phyloP scores from a whole-genome alignment of 495 filamentous ascomycete species.

The Amniculicola lignicola region DNA sequence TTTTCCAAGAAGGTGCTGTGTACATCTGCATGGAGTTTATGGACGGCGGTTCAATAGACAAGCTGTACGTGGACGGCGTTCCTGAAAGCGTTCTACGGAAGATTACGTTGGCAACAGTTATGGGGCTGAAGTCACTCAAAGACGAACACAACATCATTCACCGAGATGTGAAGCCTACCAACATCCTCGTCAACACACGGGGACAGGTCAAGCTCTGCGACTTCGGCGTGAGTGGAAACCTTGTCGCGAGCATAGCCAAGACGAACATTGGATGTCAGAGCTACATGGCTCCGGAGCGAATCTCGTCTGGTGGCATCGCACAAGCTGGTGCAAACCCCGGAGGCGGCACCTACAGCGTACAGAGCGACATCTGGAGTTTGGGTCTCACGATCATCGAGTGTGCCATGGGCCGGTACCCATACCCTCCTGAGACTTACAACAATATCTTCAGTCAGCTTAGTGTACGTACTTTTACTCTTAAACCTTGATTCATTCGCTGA shows the following conservation, averaged over 20 bases:
- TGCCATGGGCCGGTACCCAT: constrained; percentile 91
- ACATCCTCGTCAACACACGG: constrained; percentile 84
- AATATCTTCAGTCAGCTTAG: constrained; percentile 98
- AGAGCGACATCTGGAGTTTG: constrained; percentile 97
- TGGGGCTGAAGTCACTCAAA: constrained; percentile 89
- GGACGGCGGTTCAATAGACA: constrained; percentile 99
- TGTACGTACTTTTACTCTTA: constrained; percentile 58
- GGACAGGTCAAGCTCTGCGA: constrained; percentile 98
- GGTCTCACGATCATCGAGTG: constrained; percentile 96
- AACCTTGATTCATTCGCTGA: too few relatives aligned
- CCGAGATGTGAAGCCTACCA: constrained; percentile 96
- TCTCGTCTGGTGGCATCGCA: constrained; percentile 78
- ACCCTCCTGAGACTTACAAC: constrained; percentile 96
- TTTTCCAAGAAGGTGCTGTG: constrained; percentile 98
- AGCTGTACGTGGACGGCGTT: constrained; percentile 89
- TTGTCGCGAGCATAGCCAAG: constrained; percentile 96
- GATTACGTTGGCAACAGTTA: constrained; percentile 83
- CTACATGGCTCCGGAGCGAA: constrained; percentile 98
- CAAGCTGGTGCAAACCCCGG: constrained; percentile 66
- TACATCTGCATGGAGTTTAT: constrained; percentile 99
- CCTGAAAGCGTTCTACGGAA: constrained; percentile 87
- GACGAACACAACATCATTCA: constrained; percentile 99
- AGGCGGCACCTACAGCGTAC: constrained; percentile 91
- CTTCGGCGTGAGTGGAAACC: constrained; percentile 94
- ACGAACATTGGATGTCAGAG: constrained; percentile 99